A percentile compares a stretch with the other conserved stretches of the same genome.
Conservation (phyloP, 1,284 basidiomycete species). For the Leccinum colubrinum region DNA sequence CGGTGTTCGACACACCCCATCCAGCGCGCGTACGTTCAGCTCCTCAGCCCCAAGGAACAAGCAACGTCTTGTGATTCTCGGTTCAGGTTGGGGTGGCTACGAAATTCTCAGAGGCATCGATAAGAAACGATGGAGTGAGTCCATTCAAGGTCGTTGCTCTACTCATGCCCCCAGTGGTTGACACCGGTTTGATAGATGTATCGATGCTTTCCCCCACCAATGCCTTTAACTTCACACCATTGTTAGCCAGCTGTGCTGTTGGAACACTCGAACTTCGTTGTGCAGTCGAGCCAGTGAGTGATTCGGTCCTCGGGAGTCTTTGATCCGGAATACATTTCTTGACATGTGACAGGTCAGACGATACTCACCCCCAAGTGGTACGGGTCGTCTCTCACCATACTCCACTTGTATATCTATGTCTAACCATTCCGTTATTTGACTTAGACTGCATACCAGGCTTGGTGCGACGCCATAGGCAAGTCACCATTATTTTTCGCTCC, state of each 20-base stretch:
- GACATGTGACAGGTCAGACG: conserved; percentile 43
- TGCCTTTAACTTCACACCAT: conserved; percentile 84
- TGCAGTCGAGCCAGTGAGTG: conserved; percentile 73
- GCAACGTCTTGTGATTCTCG: conserved; percentile 75
- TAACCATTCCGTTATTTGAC: background rate
- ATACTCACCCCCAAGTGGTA: conserved; percentile 55
- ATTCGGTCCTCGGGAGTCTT: conserved; percentile 20
- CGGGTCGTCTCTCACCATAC: conserved; percentile 19
- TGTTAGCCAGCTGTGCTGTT: conserved; percentile 75
- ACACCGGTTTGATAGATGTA: conserved; percentile 46
- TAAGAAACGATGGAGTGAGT: conserved; percentile 65
- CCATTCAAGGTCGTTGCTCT: background rate
- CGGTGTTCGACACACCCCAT: conserved; percentile 1
- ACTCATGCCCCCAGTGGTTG: conserved; percentile 5
- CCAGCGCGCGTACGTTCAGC: conserved; percentile 34
- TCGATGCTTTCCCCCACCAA: conserved; percentile 72
- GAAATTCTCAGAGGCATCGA: conserved; percentile 64
- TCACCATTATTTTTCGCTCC: background rate
- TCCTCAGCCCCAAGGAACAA: conserved; percentile 40
- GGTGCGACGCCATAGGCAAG: conserved; percentile 67
- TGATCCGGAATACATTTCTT: conserved; percentile 1
- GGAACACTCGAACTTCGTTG: conserved; percentile 82
- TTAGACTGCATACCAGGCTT: conserved; percentile 65
- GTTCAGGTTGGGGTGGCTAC: conserved; percentile 86
- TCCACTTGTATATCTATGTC: background rate